Evolutionary conservation across 176 grass and related monocot species (phyloP), one percentile per base, ranked within the genome.

Genomic region (Miscanthus lutarioriparius): DNA sequence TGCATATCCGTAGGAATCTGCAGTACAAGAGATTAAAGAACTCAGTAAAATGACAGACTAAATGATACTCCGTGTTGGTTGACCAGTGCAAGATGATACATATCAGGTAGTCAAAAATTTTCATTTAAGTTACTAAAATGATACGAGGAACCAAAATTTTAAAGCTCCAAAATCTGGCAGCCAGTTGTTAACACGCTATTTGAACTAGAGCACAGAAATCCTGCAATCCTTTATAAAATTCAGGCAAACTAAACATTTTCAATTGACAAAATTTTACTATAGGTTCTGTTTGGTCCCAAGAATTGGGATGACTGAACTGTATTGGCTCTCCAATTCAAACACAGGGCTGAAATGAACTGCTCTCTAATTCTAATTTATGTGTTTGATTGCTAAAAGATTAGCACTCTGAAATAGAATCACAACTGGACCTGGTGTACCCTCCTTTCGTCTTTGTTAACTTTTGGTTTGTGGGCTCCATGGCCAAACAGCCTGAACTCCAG

Each of bases 1-100:
- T 98, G 96, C 22, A 94, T 74, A 84, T 95, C 96, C 36, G 91
- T 95, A 86, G 96, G 96, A 90, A 98, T 98, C 96, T 98, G 84
- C 79, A 86, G 44, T 56, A 67, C 53, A 70, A 78, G 48, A 83
- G 15, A 39, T 83, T 74, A 85, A 78, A 81, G 28, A 27, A 33
- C 19, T 77, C 1, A 40, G 73, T 67, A 47, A 82, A 88, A 80
- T 15, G 10, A 59, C 8, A 5, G 5, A 67, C 22, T 59, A 73
- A 49, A 64, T 43, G 43, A 83, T 78, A 67, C 28, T 72, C 25
- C n/a, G 64, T 38, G 58, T 43, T 74, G 10, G 68, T 7, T 80
- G 67, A 66, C 41, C 9, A 35, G 40, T 36, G 38, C 58, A 79
- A 47, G 17, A 83, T 58, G 67, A 22, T 76, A 41, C 40, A 45